Evolutionary conservation across 306 rosid species (phyloP), one percentile per base, ranked within the genome.

Genomic region (Quercus bicolor): DNA sequence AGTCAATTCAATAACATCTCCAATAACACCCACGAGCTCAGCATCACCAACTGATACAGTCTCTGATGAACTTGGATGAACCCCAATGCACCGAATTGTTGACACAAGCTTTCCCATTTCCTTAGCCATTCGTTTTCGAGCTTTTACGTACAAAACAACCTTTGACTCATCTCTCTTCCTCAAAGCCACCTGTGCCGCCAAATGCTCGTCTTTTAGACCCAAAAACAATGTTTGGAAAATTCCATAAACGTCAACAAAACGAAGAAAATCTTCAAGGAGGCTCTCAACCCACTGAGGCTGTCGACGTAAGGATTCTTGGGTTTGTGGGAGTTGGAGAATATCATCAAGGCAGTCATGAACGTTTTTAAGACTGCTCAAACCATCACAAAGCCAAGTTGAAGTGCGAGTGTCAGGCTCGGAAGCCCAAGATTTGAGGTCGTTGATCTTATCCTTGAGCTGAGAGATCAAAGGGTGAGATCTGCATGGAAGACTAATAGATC

Each of bases 401-500:
- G 93, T 78, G 15, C 80, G 81, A 40, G 78, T 59, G 1, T 75
- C 81, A 31, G 84, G 4, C 5, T 37, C 29, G 29, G 89, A 74
- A 7, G 84, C 26, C 93, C 92, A 91, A 0, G 79, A 15, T 15
- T 59, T 81, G 20, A 92, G 94, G 18, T 61, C 68, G 77, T 77
- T 68, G 87, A 87, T 87, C 45, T 86, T 85, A 0, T 89, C 86
- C 54, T 86, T 88, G 85, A 94, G 90, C 76, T 85, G 93, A n/a
- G 96, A 87, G 66, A 91, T 83, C 87, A 91, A 37, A 2, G 95
- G 98, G 82, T 92, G 98, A 4, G 98, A 84, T 88, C 97, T 86
- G 87, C 89, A 89, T 10, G 98, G 98, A 34, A 94, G 97, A 92
- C 94, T 90, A 77, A 92, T 84, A 83, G 97, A 92, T 75, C 98